Evolutionary conservation across 257 asterid species (phyloP).

Genomic region (Orobanche coerulescens): DNA sequence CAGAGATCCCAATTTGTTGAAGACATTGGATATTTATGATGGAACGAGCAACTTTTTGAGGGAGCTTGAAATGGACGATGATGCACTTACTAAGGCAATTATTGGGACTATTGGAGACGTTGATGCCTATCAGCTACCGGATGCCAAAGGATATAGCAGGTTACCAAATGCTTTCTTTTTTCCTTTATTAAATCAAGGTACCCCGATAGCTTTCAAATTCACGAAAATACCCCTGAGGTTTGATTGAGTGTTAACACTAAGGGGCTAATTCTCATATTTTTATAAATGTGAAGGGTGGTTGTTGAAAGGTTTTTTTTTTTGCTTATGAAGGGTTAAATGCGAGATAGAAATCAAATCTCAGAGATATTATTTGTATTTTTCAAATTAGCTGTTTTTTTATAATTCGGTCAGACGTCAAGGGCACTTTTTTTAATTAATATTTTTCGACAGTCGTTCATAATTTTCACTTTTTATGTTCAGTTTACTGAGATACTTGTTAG

Average conservation of each 20-base stretch:
- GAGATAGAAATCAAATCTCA: too few relatives aligned
- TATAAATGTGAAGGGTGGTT: too few relatives aligned
- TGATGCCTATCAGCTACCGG: slow-evolving; percentile 92
- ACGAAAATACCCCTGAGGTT: too few relatives aligned
- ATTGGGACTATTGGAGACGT: slow-evolving; percentile 97
- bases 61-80: slow-evolving; percentile 82
- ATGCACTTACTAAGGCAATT: slow-evolving; percentile 90
- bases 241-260: too few relatives aligned
- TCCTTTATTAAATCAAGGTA: background rate
- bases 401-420: too few relatives aligned
- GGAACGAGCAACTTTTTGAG: slow-evolving; percentile 77
- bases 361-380: too few relatives aligned
- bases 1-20: slow-evolving; percentile 93
- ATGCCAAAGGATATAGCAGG: slow-evolving; percentile 98
- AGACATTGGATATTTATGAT: slow-evolving; percentile 86
- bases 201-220: too few relatives aligned
- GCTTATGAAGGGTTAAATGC: too few relatives aligned
- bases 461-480: slow-evolving; percentile 35
- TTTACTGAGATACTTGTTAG: slow-evolving; percentile 71
- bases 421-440: too few relatives aligned
- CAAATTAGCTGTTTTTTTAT: too few relatives aligned
- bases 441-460: slow-evolving; percentile 14
- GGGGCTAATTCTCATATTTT: too few relatives aligned
- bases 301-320: too few relatives aligned
- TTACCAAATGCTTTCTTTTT: slow-evolving; percentile 20